phyloP scores from a whole-genome alignment of 306 rosid genomes.

The Amphicarpaea edgeworthii region DNA sequence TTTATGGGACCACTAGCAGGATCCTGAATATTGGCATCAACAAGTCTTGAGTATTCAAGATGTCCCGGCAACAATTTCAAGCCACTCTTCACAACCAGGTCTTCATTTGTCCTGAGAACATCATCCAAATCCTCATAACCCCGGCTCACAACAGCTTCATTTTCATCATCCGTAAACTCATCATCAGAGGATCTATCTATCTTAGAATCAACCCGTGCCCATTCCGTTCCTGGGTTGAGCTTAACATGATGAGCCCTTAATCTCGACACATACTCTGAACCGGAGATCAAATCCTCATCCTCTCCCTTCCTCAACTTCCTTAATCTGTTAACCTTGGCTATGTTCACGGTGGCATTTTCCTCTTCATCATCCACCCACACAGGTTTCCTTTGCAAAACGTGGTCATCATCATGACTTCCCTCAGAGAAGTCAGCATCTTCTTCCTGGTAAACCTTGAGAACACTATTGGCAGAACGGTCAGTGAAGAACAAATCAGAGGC shows the following conservation, averaged over 20 bases:
- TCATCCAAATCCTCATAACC: constrained; percentile 67
- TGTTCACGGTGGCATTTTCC: constrained; percentile 63
- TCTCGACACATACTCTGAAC: constrained; percentile 82
- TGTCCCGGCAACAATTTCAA: constrained; percentile 76
- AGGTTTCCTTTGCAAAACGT: constrained; percentile 61
- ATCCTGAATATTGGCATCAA: constrained; percentile 82
- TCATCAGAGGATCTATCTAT: constrained; percentile 56
- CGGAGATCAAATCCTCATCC: constrained; percentile 73
- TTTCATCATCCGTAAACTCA: constrained; percentile 78
- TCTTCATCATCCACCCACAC: constrained; percentile 95
- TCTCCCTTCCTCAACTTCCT: constrained; percentile 90
- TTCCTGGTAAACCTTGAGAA: constrained; percentile 54
- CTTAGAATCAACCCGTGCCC: constrained; percentile 70
- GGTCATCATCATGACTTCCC: constrained; percentile 39
- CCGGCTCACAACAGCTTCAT: constrained; percentile 50
- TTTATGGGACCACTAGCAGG: constrained; percentile 70
- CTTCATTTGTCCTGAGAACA: constrained; percentile 80
- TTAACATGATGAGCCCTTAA: constrained; percentile 89
- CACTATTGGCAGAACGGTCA: constrained; percentile 70
- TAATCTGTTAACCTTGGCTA: constrained; percentile 70
- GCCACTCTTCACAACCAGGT: constrained; percentile 72
- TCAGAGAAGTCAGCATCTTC: constrained; percentile 53
- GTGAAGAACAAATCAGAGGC: constrained; percentile 65
- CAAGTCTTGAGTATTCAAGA: constrained; percentile 73
- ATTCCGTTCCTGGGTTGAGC: constrained; percentile 84